Base-by-base conservation (phyloP, 2,329 filamentous ascomycete genomes). In the Xylaria sp. region DNA sequence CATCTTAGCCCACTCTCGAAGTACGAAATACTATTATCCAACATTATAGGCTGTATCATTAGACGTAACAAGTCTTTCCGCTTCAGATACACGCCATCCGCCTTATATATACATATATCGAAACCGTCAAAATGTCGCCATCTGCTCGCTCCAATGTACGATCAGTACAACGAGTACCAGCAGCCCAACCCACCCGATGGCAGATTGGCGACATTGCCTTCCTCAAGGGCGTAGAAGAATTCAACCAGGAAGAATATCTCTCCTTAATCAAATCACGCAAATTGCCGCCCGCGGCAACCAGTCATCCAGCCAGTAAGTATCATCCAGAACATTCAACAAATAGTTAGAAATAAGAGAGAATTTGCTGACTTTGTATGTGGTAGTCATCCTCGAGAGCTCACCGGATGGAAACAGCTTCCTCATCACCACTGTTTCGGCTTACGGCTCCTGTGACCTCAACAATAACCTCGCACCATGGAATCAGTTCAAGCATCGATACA, bases 351-450 rank as follows among this genome's bases (percentile, higher is more conserved):
- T 26, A 5, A 34, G 29, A 34, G 16, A 3, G 29, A 34, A 34
- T 6, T 26, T 34, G 29, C 29, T 34, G 11, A 34, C 11, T 34
- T 9, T 26, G 24, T 6, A 34, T 34, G 4, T 34, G 11, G 29
- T 13, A 34, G 29, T 74, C 40, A 64, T 74, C 43, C 60, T 74
- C 6, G 53, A 57, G 7, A 51, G 52, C 4, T 61, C 60, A 1
- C 8, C 39, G 0, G 43, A 62, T 29, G 48, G 42, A 4, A 50
- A 26, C 9, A 46, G 67, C 43, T 65, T 63, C 26, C 57, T 70
- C 2, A 50, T 73, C 44, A 68, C 65, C 0, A 68, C 70, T 0
- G 62, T 74, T 21, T 71, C 70, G 18, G 70, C 72, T 2, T 74
- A 71, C 54, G 29, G 45, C 8, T 68, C 66, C 1, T 53, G 57